These are phyloP conservation scores for Gnaphalium uliginosum DNA, from an alignment of 129 eudicot genomes.

Conservation along the genomic window DNA sequence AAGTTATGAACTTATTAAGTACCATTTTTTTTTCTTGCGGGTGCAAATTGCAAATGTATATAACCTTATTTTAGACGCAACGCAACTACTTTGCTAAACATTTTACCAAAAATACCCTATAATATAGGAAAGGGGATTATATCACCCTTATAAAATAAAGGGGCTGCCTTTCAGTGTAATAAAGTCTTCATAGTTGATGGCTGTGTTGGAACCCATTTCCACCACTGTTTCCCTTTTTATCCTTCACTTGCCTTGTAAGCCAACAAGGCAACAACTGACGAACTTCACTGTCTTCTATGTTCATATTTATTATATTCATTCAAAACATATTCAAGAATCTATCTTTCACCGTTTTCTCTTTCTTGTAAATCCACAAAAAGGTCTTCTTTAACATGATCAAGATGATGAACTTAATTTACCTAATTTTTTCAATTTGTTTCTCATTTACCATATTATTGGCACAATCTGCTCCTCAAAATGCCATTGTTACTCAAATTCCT, in stretches of 20 bases:
- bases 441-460: conserved; percentile 29
- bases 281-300: conserved; percentile 24
- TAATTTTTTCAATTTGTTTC: conserved; percentile 17
- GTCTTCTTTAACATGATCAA: conserved; percentile 17
- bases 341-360: conserved; percentile 14
- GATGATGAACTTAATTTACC: conserved; percentile 10
- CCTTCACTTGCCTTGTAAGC: conserved; percentile 51
- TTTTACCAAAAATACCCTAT: no score
- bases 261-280: conserved; percentile 36
- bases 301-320: background rate
- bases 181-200: conserved; percentile 12
- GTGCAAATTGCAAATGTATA: no score
- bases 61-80: no score
- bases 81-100: no score
- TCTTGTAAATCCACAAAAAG: conserved; percentile 2
- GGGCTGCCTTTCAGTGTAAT: background rate
- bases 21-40: no score
- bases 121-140: no score
- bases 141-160: no score
- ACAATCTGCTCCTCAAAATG: conserved; percentile 61
- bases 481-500: conserved; percentile 54
- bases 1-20: background rate
- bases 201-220: conserved; percentile 22
- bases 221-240: conserved; percentile 24
- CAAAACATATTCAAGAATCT: conserved; percentile 26